Percentiles rank a stretch among this genome's conserved stretches.
These are phyloP conservation scores for Pelargonium hybrid DNA, from an alignment of 441 rosid genomes.

Conservation along the genomic window DNA sequence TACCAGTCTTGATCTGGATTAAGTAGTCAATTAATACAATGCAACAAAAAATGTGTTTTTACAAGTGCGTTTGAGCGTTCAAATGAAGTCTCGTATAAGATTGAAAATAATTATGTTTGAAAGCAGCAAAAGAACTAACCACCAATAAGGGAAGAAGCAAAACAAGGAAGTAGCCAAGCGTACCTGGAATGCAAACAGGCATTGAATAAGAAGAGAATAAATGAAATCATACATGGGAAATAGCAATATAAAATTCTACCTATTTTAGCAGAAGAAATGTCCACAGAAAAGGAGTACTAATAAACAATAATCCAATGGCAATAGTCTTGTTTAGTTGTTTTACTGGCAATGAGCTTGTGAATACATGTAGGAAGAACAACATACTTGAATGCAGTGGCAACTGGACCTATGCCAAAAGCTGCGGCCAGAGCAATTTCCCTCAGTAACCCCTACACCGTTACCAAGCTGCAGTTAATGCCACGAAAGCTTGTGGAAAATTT, in stretches of 20 bases:
- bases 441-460: neutral
- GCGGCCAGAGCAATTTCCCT: constrained; percentile 3
- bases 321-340: neutral
- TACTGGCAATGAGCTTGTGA: neutral
- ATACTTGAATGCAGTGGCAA: constrained; percentile 1
- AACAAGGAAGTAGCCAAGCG: constrained; percentile 2
- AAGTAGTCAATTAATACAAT: too few species aligned
- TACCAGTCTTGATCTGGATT: neutral
- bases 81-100: neutral
- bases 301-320: neutral
- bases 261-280: neutral
- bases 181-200: neutral
- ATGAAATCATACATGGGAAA: neutral
- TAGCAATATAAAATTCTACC: neutral
- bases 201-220: neutral
- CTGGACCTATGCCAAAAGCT: constrained; percentile 1
- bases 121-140: neutral
- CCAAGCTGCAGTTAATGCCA: neutral
- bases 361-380: neutral
- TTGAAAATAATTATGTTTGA: neutral
- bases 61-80: neutral
- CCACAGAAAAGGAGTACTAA: neutral
- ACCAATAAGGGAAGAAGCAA: constrained; percentile 1
- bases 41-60: neutral
- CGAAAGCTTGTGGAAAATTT: neutral